Evolutionary conservation across 2,329 filamentous ascomycete genomes (phyloP), one percentile per base, ranked within the genome.

Genomic region (Verticillium zaregamsianum): DNA sequence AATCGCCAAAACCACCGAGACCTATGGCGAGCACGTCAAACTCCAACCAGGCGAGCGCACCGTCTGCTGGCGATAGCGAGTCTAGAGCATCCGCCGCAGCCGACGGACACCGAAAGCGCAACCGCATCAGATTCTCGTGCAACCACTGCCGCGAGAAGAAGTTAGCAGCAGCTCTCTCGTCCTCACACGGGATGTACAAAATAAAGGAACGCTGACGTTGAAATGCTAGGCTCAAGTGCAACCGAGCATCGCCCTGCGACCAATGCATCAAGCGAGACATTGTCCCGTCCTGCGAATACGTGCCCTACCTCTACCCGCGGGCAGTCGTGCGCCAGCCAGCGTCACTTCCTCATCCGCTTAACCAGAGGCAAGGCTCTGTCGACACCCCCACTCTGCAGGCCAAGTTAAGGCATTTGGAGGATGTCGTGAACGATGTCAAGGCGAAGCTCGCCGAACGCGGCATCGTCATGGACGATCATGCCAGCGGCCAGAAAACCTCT

Each of bases 61-160:
- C 45, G 45, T 14, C 45, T 14, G 45, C 45, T 52, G 45, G 45
- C 8, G 9, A 12, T 25, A 20, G n/a, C 45, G 45, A 52, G 7
- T 20, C 4, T 6, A 52, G 20, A 52, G n/a, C 45, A 20, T 52
- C 59, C n/a, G 25, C 35, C 60, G 58, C 52, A 58, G 37, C n/a
- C 49, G 60, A 55, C 20, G 66, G 65, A 32, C 64, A 64, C 4
- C 72, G 68, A 63, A 71, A 72, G 65, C 66, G 72, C 55, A 73
- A 70, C 60, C 69, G 72, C 11, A 70, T 73, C 49, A 63, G 71
- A 1, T 71, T 72, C 61, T 74, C 72, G 1, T 74, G 72, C 66
- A 72, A 67, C 3, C 70, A 66, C 11, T 74, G 72, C 59, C 68
- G 72, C 11, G 72, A 73, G 25, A 74, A 74, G 60, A 74, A 74